Base-by-base conservation (phyloP, 2,329 filamentous ascomycete genomes). In the Ceratocystis lukuohia region DNA sequence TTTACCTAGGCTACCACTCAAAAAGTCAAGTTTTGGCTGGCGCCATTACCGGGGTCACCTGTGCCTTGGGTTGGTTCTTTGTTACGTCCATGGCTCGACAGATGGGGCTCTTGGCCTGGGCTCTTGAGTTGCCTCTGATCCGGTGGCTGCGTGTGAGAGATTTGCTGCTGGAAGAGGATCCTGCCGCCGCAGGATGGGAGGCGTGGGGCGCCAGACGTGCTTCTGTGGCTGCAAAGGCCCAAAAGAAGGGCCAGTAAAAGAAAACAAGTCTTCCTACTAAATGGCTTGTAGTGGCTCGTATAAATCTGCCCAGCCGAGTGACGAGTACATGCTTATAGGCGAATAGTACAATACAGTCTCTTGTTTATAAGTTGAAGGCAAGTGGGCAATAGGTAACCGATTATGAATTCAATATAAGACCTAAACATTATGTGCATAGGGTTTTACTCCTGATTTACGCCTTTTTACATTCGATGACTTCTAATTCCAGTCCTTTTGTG, bases 1-100 rank as follows among this genome's bases (percentile, higher is more conserved):
- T 96, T 57, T 99, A 99, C 74, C 79, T 99, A 69, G 91, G 87
- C 74, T 99, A 99, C 74, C 94, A 99, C 76, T 96, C 93, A 0
- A 80, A 84, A 46, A 86, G 82, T 72, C 94, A 99, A 78, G 94
- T 99, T 8, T 72, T 91, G n/a, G 89, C 88, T 0, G 94, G 94
- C 1, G 84, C 81, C 70, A 77, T 76, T 8, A 89, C 89, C 0
- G 94, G 94, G 0, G 77, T 82, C 0, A 72, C 83, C 1, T 90
- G 87, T 71, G 92, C 89, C 0, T 72, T 89, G 1, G 80, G 77
- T 1, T 99, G 94, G 94, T 99, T 96, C 72, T 74, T 77, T 1
- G 78, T 86, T 62, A 95, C 89, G 2, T 80, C 80, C n/a, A 74
- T 83, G 62, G 74, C 89, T 69, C 82, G 94, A 69, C 78, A 81